These are phyloP conservation scores for Climacium dendroides DNA, from an alignment of 225 moss, liverwort and hornwort species.

Conservation along the genomic window DNA sequence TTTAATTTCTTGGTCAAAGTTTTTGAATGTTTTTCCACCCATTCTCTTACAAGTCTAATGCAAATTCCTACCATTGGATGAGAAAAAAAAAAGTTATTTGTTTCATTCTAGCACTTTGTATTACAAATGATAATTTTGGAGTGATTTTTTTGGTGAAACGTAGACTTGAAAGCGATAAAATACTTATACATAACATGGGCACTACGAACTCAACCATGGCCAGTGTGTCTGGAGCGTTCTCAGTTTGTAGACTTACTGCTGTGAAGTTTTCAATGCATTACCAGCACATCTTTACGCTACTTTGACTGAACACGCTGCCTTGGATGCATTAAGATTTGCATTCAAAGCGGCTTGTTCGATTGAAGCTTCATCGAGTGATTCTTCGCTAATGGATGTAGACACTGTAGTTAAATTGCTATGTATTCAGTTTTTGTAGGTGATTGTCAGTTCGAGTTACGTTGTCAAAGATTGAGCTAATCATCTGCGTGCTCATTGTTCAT, in stretches of 20 bases:
- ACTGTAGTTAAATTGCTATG: neutral
- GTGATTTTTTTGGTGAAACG: neutral
- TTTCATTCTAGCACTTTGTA: neutral
- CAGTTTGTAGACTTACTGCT: neutral
- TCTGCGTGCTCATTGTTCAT: neutral
- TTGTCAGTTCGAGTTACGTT: neutral
- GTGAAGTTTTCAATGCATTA: neutral
- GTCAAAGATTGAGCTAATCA: neutral
- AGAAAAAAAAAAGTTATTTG: neutral
- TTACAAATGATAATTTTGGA: neutral
- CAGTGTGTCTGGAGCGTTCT: neutral
- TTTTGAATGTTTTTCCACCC: neutral
- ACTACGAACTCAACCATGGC: neutral
- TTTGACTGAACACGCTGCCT: neutral
- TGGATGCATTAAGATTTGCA: neutral
- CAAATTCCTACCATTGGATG: rapidly evolving
- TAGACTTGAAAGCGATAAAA: neutral
- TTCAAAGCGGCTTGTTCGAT: neutral
- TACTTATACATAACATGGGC: neutral
- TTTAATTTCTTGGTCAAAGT: too few species aligned
- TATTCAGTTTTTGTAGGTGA: neutral
- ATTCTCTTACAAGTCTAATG: neutral
- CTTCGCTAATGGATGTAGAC: neutral
- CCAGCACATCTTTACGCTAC: neutral
- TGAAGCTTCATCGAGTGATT: neutral